Evolutionary conservation across 306 rosid genomes (phyloP), one percentile per base, ranked within the genome.

Genomic region (Inga oerstediana): DNA sequence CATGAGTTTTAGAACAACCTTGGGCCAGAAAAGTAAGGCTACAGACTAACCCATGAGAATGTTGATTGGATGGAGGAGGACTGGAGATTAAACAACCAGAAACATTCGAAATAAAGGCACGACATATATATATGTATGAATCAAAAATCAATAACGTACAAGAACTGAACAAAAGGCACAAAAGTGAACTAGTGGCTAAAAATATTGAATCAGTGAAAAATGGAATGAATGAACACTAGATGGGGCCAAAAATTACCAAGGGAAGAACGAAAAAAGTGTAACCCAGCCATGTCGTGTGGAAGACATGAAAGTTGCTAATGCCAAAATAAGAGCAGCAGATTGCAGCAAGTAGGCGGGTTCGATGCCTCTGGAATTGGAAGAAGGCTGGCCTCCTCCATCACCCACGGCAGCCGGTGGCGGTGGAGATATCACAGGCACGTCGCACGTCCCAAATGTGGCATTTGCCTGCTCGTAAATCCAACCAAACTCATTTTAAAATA

Each of bases 361-460:
- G 9, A 64, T 27, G 68, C 74, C 51, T 45, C n/a, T 35, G 7
- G 72, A 19, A 0, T n/a, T 32, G 4, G 75, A 30, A 0, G 75
- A 30, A 0, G 58, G 39, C 35, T 88, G n/a, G 14, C 86, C 34
- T 64, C 41, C 69, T 64, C 41, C 41, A 2, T 30, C 41, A 27
- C 9, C 41, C 20, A 13, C 0, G 19, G 93, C 72, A 30, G 97
- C 97, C 4, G 99, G 99, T 1, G 98, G 98, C 11, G 98, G 99
- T 4, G 99, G 99, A 83, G 99, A 85, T 70, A 92, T 82, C 13
- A 78, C 86, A 74, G 98, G 97, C 71, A 92, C 91, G 30, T 92
- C 95, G n/a, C 99, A 94, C 7, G 91, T 81, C 24, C 98, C 99
- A 82, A 76, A 89, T 8, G 88, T 82, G 19, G 87, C 89, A 37